Evolutionary conservation across 2,329 filamentous ascomycete species (phyloP).

Genomic region (Pseudocercospora cruenta): DNA sequence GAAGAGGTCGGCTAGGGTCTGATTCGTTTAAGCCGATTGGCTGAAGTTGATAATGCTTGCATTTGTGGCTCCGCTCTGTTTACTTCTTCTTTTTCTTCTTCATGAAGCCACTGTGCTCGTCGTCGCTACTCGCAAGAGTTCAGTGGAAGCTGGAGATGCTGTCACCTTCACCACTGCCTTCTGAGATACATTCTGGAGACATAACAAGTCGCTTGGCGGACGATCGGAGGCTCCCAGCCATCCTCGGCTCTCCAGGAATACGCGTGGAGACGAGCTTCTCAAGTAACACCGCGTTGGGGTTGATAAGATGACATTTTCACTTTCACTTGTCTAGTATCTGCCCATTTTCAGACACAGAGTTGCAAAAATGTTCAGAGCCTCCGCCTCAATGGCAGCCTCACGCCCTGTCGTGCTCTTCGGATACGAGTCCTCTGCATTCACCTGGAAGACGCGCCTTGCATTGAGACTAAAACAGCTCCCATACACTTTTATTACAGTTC

Average conservation of each 20-base stretch:
- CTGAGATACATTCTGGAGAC: not conserved
- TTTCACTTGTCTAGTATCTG: too few species aligned
- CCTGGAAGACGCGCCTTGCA: conserved; percentile 42
- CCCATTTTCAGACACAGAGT: too few species aligned
- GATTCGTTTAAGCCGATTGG: too few species aligned
- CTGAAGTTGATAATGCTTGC: too few species aligned
- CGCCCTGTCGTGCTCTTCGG: conserved; percentile 31
- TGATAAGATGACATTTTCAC: too few species aligned
- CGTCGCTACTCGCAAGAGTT: too few species aligned
- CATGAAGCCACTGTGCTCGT: too few species aligned
- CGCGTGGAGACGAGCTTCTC: not conserved
- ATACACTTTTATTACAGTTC: conserved; percentile 42
- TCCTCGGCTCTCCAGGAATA: not conserved
- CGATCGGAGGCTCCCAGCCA: not conserved
- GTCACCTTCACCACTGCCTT: not conserved
- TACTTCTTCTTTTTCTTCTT: too few species aligned
- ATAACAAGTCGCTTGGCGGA: not conserved
- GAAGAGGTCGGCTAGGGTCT: too few species aligned
- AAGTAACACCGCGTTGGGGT: not conserved
- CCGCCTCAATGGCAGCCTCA: not conserved
- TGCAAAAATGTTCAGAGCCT: not conserved
- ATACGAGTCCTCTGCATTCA: conserved; percentile 34
- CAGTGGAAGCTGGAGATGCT: too few species aligned
- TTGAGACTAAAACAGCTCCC: conserved; percentile 43
- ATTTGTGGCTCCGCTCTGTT: too few species aligned